Base-by-base conservation (phyloP, 352 stramenopile genomes). In the Globisporangium echinulatum region DNA sequence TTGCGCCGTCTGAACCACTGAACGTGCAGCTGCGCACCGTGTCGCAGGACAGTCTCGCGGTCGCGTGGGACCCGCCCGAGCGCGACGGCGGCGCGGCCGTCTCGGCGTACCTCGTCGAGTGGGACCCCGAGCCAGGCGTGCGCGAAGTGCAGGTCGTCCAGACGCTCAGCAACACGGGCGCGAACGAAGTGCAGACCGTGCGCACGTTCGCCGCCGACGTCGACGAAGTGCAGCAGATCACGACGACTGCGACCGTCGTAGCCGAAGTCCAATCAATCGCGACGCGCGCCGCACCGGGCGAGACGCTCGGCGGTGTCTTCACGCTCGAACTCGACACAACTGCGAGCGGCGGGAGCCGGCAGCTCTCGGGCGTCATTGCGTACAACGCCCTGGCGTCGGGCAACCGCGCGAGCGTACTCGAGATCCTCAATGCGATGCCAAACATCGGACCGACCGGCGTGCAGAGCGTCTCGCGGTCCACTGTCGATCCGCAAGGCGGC, bases 111-210 rank as follows among this genome's bases (percentile, higher is more conserved):
- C 54, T 90, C 39, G 79, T 98, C 47, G 87, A 98, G 62, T 98
- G 92, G 74, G 96, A 98, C 66, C 96, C 91, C 8, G 77, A 90
- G 52, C 87, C 89, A 13, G 91, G 91, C 39, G 77, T 83, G 14
- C 77, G 80, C 43, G 92, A 97, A 64, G 79, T 97, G n/a, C 94
- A 98, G 66, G 72, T 87, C 17, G 81, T 97, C 25, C 76, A 66
- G 40, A 94, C 85, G 25, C 75, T 63, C 14, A 75, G 77, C 38
- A 91, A 96, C 68, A 90, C 90, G 0, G 90, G 89, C 48, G 64
- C 93, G 17, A 98, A 98, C 70, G 93, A 98, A 68, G 80, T 98
- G 46, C 93, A 98, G 74, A 94, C 75, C 7, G 90, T 98, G 66
- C 85, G 88, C 59, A 98, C 87, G 1, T 89, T 79, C 37, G 84